Conservation (phyloP, 257 asterid species). For the Solanum virginianum region DNA sequence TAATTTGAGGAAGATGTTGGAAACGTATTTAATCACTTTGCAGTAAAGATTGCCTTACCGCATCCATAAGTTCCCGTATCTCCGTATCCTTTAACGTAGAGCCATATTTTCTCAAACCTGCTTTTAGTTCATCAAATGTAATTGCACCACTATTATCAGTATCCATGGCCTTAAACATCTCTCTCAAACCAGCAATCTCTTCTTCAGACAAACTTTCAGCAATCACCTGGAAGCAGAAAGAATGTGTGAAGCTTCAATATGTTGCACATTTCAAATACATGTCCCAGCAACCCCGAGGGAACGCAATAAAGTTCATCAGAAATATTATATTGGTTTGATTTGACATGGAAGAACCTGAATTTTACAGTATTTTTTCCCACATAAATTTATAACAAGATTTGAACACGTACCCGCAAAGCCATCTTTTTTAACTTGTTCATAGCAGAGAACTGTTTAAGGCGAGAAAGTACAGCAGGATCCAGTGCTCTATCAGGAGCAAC, state of each 20-base stretch:
- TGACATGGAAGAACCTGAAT: neutral
- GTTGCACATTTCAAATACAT: neutral
- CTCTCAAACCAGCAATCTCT: constrained; percentile 87
- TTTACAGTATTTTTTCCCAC: neutral
- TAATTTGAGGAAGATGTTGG: neutral
- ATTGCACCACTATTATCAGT: constrained; percentile 89
- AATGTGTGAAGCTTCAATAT: neutral
- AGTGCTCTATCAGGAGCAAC: constrained; percentile 12
- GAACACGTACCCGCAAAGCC: constrained; percentile 12
- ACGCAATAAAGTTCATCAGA: neutral
- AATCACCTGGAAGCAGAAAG: constrained; percentile 51
- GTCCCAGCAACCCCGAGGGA: neutral
- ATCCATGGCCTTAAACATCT: constrained; percentile 92
- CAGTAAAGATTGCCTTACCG: constrained; percentile 34
- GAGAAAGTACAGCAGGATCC: constrained; percentile 21
- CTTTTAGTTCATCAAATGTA: constrained; percentile 89
- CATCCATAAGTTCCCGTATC: constrained; percentile 89
- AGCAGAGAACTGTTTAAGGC: constrained; percentile 19
- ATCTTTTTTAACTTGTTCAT: constrained; percentile 20
- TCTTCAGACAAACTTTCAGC: constrained; percentile 96
- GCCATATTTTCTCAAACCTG: constrained; percentile 87
- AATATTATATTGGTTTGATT: neutral
- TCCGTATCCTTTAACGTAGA: constrained; percentile 80
- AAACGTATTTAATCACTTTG: neutral
- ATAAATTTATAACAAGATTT: neutral